A percentile compares a stretch with the other conserved stretches of the same genome.
Evolutionary conservation across 148 eudicot species (phyloP).

Genomic region (Bassia scoparia): DNA sequence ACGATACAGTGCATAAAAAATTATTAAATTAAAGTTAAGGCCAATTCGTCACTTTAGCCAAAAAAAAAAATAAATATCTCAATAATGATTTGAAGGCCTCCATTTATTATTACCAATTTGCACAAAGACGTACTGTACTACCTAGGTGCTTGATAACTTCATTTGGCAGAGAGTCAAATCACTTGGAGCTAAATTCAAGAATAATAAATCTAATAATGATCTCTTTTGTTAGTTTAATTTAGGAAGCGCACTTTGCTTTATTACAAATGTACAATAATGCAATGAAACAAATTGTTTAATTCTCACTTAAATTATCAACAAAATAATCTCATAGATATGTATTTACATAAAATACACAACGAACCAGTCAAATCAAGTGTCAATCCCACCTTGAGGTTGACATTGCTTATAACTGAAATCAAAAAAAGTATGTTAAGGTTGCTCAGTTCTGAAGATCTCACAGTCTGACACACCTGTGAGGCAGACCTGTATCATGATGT

Average conservation of each 20-base stretch:
- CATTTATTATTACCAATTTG: too few species aligned
- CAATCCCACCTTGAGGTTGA: conserved; percentile 10
- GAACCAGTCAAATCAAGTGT: conserved; percentile 20
- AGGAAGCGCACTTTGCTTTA: conserved; percentile 9
- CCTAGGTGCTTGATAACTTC: too few species aligned
- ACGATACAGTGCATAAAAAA: too few species aligned
- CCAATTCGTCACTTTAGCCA: too few species aligned
- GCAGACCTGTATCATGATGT: conserved; percentile 72
- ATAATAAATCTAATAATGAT: not conserved
- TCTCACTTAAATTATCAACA: not conserved
- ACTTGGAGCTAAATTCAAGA: not conserved
- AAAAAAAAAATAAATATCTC: too few species aligned
- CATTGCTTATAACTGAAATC: not conserved
- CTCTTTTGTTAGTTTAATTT: not conserved
- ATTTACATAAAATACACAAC: conserved; percentile 1
- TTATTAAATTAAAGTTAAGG: too few species aligned
- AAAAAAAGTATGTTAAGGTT: conserved; percentile 16
- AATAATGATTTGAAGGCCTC: too few species aligned
- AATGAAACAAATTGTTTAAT: not conserved
- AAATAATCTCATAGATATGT: not conserved
- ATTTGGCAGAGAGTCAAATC: too few species aligned
- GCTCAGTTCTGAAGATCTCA: conserved; percentile 26
- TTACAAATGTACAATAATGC: conserved; percentile 15
- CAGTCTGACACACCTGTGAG: conserved; percentile 62
- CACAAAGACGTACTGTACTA: too few species aligned